A percentile compares a stretch with the other conserved stretches of the same genome.
phyloP scores from a whole-genome alignment of 345 rosid species.

The Kernera saxatilis region DNA sequence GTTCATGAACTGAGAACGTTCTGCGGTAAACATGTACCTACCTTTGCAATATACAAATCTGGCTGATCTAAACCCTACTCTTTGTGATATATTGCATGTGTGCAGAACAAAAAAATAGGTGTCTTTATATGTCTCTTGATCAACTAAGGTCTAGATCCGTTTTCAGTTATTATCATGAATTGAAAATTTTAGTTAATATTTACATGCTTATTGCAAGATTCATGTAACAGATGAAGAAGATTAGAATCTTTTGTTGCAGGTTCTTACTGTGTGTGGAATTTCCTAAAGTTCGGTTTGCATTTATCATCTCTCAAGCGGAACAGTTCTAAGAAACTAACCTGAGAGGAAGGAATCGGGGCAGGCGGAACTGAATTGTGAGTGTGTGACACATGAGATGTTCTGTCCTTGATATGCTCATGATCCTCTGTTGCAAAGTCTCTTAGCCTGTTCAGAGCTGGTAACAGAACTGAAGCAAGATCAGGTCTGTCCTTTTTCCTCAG shows the following conservation, averaged over 20 bases:
- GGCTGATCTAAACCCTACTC: not conserved
- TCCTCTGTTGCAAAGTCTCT: constrained; percentile 35
- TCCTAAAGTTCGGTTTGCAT: not conserved
- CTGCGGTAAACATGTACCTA: not conserved
- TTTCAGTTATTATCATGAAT: not conserved
- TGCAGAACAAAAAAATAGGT: not conserved
- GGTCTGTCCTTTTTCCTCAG: constrained; percentile 80
- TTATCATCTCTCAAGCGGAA: not conserved
- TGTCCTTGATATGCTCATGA: constrained; percentile 17
- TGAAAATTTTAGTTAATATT: not conserved
- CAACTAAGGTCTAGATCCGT: not conserved
- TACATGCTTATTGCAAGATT: not conserved
- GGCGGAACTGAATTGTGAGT: constrained; percentile 4
- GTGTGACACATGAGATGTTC: not conserved
- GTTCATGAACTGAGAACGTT: constrained; percentile 17
- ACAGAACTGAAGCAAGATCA: constrained; percentile 51
- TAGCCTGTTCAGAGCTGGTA: constrained; percentile 58
- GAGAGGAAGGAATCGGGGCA: not conserved
- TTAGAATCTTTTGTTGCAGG: not conserved
- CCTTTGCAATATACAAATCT: not conserved
- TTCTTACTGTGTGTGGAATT: not conserved
- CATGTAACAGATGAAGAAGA: not conserved
- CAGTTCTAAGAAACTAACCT: constrained; percentile 22
- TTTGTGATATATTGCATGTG: not conserved
- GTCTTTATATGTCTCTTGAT: not conserved